Evolutionary conservation across 306 rosid genomes (phyloP), one percentile per base, ranked within the genome.

Genomic region (Dryas alaskensis): DNA sequence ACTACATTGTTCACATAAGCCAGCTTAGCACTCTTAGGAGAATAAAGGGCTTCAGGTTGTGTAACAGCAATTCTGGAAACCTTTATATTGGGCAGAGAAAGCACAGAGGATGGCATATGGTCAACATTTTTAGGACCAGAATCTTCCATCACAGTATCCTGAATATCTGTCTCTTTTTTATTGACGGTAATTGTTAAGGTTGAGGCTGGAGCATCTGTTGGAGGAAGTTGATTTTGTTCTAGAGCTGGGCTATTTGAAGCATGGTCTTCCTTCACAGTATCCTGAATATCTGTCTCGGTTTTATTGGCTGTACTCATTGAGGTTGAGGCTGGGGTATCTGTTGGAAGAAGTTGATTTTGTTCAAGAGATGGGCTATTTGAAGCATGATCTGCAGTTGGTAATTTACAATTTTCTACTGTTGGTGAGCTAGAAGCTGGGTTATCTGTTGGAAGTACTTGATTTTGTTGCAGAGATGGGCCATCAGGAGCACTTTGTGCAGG

Each of bases 191-290:
- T 66, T 73, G 61, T 65, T 43, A 87, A 73, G 75, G 52, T 73
- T 70, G 90, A 67, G 37, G 62, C 59, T 63, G 84, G 67, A 76
- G 53, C 44, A 58, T 45, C 83, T 25, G 75, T 61, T 44, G 86
- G 71, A 73, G 65, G 83, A 77, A 49, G 37, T 58, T 81, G 88
- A 48, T 60, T 80, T 60, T 86, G 86, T 68, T 76, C 76, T 44
- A 75, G 14, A 74, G 70, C 53, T 72, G 60, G 73, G 63, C 39
- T 59, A 74, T 64, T 52, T 8, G 64, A 60, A 47, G 7, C 53
- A 39, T 47, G 13, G 3, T 43, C 70, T 10, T 62, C 37, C 37
- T 31, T 31, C 37, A 31, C 37, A 31, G 37, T 31, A 2, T 31
- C 37, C 37, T 31, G 37, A 31, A 31, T 31, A 31, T 31, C 37